Base-by-base conservation (phyloP, 305 asterid species). In the Fraxinus latifolia region DNA sequence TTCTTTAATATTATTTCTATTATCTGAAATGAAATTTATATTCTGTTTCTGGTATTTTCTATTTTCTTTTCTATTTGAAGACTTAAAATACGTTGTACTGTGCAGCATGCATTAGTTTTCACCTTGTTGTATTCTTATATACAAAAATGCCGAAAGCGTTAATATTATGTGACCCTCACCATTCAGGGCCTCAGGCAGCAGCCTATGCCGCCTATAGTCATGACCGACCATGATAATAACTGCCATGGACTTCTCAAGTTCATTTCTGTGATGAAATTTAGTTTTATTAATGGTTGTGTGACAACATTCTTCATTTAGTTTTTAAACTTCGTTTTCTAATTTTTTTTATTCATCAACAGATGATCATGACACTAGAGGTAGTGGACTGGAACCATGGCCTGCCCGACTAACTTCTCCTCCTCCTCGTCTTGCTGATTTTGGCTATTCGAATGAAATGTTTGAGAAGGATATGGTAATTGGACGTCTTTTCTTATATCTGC, bases 331-430 rank as follows among this genome's bases (percentile, higher is more conserved):
- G 3, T 53, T 72, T 36, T 27, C 77, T 67, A 76, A 76, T 76
- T 5, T 79, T 33, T 80, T 83, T 15, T 0, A 53, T 67, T 81
- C 83, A 4, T 82, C 82, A 80, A 80, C 92, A 95, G 98, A 92
- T 90, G 99, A 94, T 84, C 98, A 95, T 85, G 88, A 87, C 74
- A 84, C 89, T 55, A 81, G 80, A 75, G 99, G 98, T 60, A 93
- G 97, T 76, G 97, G 93, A 86, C 91, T 95, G 82, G 94, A 93
- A 67, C 98, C 97, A 50, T 94, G 99, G 99, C 98, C 99, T 53
- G 92, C 97, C n/a, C 91, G 99, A 78, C 76, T 93, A 83, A 92
- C 97, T 36, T 31, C 97, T 80, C 91, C 99, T 75, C 97, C 99
- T 47, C 99, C 97, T 8, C 93, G 99, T 55, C 97, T 95, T 87